Percentiles rank a stretch among this genome's conserved stretches.
These are phyloP conservation scores for Eucalyptus paniculata DNA, from an alignment of 345 rosid species.

Conservation along the genomic window DNA sequence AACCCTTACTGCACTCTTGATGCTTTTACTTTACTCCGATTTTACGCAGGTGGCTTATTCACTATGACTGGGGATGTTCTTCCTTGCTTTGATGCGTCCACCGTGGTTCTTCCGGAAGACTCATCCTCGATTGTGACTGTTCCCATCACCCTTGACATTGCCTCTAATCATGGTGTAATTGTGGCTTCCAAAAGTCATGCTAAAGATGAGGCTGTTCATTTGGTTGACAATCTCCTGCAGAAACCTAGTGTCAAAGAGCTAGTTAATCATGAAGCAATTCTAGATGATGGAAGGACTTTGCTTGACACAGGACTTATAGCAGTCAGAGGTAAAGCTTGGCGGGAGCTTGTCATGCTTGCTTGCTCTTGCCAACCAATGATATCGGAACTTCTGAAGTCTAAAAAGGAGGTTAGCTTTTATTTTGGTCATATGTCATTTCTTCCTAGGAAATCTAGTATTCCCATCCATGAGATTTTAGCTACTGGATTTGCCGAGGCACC, in stretches of 20 bases:
- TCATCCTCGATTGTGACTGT: slow-evolving; percentile 83
- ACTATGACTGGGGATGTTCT: slow-evolving; percentile 99
- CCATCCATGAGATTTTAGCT: not conserved
- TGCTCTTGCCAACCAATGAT: slow-evolving; percentile 69
- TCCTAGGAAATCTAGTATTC: not conserved
- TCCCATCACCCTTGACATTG: slow-evolving; percentile 90
- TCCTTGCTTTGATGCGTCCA: slow-evolving; percentile 89
- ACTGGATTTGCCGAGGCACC: not conserved
- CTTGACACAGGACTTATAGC: slow-evolving; percentile 95
- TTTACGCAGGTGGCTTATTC: slow-evolving; percentile 65
- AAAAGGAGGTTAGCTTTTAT: slow-evolving; percentile 51
- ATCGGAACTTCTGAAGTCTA: slow-evolving; percentile 43
- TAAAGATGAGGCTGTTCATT: slow-evolving; percentile 29
- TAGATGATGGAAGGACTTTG: slow-evolving; percentile 85
- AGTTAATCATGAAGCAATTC: slow-evolving; percentile 50
- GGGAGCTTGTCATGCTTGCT: slow-evolving; percentile 64
- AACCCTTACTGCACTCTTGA: not conserved
- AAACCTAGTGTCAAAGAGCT: slow-evolving; percentile 76
- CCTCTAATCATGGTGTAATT: slow-evolving; percentile 90
- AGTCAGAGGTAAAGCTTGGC: slow-evolving; percentile 88
- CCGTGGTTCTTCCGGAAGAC: slow-evolving; percentile 67
- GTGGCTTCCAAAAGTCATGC: slow-evolving; percentile 47
- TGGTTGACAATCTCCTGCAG: slow-evolving; percentile 85
- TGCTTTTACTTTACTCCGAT: not conserved
- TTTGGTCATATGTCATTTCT: not conserved